A percentile compares a stretch with the other conserved stretches of the same genome.
phyloP scores from a whole-genome alignment of 2,329 filamentous ascomycete genomes.

The Stemphylium beticola region DNA sequence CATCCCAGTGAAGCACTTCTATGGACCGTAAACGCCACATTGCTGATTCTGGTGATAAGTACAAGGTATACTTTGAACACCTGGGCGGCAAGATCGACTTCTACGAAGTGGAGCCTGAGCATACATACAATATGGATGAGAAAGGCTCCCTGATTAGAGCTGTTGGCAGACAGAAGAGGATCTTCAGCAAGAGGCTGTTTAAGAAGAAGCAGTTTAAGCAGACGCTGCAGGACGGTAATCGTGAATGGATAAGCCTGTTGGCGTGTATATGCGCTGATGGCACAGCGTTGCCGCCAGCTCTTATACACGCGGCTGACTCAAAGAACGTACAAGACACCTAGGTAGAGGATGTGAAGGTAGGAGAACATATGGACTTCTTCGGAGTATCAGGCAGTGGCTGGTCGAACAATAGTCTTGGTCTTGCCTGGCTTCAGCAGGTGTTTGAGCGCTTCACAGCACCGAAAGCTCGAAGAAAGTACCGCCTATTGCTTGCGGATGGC shows the following conservation, averaged over 20 bases:
- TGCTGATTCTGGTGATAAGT: slow-evolving; percentile 12
- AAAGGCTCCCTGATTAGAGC: slow-evolving; percentile 12
- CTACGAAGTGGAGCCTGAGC: slow-evolving; percentile 9
- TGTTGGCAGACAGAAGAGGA: slow-evolving; percentile 8
- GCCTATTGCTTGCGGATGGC: too few species aligned
- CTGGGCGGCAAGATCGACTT: slow-evolving; percentile 13
- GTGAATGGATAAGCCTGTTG: slow-evolving; percentile 14
- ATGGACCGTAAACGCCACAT: slow-evolving; percentile 11
- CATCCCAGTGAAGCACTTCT: slow-evolving; percentile 4
- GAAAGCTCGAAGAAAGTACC: too few species aligned
- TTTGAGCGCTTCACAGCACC: too few species aligned
- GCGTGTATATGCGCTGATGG: slow-evolving; percentile 20
- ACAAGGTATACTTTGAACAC: slow-evolving; percentile 14
- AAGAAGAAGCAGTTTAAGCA: neutral
- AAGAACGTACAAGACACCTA: slow-evolving; percentile 10
- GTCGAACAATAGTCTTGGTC: neutral
- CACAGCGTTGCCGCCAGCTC: slow-evolving; percentile 8
- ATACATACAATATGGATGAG: slow-evolving; percentile 21
- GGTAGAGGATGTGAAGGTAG: neutral
- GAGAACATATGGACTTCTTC: slow-evolving; percentile 1
- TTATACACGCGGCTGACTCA: slow-evolving; percentile 14
- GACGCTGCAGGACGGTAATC: slow-evolving; percentile 11
- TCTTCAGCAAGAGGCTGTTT: slow-evolving; percentile 12
- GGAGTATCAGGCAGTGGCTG: neutral
- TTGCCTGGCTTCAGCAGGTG: slow-evolving; percentile 6